Base-by-base conservation (phyloP, 1,284 basidiomycete genomes). In the Ganoderma leucocontextum region DNA sequence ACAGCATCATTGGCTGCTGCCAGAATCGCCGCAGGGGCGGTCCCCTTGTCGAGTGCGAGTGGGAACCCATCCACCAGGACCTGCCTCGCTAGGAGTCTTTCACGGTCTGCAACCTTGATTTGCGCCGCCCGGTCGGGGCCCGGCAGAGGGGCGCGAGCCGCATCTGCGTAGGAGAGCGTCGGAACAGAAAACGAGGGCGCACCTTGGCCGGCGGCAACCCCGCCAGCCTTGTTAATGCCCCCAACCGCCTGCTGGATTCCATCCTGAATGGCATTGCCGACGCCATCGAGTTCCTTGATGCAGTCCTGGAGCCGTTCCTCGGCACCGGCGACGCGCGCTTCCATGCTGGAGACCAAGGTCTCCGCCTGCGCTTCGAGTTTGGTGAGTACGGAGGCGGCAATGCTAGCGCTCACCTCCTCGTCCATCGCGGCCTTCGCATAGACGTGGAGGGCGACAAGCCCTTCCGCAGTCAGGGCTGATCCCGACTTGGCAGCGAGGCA, bases 241-340 rank as follows among this genome's bases (percentile, higher is more conserved):
- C n/a, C n/a, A n/a, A 25, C n/a, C 1, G n/a, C 47, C 47, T 25
- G 7, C 41, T 42, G 1, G 2, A 42, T 0, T 0, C 10, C 7
- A 2, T 4, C 22, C n/a, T 25, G 7, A 1, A 49, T 4, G 0
- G 9, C 22, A 0, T 25, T 3, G 7, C 9, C n/a, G 0, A 22
- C 9, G 0, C 47, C 47, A 4, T 4, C 1, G n/a, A 12, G n/a
- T 3, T 0, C 8, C 6, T n/a, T 4, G 7, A 49, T 8, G 39
- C 39, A 4, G 9, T 8, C 39, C 9, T 39, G 9, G 39, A 39
- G 39, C 39, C 4, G 39, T 13, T 10, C 39, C n/a, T n/a, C n/a
- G n/a, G 39, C 39, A 13, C 39, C 29, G 29, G 29, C 29, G 1
- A 29, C 29, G 2, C 29, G 29, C 1, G 15, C 17, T 7, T 42